These are phyloP conservation scores for Artemisia tridentata DNA, from an alignment of 129 eudicot species.

Conservation along the genomic window DNA sequence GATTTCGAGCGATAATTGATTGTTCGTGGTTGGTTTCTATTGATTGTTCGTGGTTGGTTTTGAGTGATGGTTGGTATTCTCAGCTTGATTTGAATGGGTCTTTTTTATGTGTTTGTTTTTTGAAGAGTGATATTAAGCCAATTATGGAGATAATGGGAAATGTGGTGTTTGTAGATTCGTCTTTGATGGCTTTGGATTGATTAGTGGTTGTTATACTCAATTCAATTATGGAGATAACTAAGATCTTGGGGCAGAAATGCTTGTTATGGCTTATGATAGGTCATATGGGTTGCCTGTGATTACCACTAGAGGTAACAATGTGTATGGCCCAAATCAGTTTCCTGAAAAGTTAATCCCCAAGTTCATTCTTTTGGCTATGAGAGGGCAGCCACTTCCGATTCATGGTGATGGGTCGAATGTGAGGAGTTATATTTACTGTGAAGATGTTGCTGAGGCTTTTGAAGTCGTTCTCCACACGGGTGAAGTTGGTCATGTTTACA, in stretches of 20 bases:
- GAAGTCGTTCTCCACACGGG: constrained; percentile 92
- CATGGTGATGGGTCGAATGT: constrained; percentile 98
- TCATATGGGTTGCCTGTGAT: constrained; percentile 94
- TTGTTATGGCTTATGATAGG: constrained; percentile 98
- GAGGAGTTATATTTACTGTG: constrained; percentile 92
- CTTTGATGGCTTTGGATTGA: too few relatives aligned
- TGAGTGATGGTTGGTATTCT: too few relatives aligned
- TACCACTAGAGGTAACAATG: constrained; percentile 94
- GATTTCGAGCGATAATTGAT: too few relatives aligned
- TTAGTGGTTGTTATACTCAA: too few relatives aligned
- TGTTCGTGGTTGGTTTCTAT: too few relatives aligned
- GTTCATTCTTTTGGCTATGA: constrained; percentile 91
- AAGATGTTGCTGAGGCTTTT: constrained; percentile 99
- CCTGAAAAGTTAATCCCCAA: constrained; percentile 93
- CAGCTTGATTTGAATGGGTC: too few relatives aligned
- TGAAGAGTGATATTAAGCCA: too few relatives aligned
- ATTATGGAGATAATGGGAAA: too few relatives aligned
- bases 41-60: too few relatives aligned
- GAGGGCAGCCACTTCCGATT: constrained; percentile 79
- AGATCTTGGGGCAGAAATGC: constrained; percentile 99
- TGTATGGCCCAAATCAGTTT: constrained; percentile 93
- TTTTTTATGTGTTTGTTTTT: too few relatives aligned
- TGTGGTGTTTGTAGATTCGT: too few relatives aligned
- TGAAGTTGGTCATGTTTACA: constrained; percentile 95
- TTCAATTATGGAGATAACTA: too few relatives aligned